A percentile compares a stretch with the other conserved stretches of the same genome.
Conservation (phyloP, 148 eudicot species). For the Camellia granthamiana region DNA sequence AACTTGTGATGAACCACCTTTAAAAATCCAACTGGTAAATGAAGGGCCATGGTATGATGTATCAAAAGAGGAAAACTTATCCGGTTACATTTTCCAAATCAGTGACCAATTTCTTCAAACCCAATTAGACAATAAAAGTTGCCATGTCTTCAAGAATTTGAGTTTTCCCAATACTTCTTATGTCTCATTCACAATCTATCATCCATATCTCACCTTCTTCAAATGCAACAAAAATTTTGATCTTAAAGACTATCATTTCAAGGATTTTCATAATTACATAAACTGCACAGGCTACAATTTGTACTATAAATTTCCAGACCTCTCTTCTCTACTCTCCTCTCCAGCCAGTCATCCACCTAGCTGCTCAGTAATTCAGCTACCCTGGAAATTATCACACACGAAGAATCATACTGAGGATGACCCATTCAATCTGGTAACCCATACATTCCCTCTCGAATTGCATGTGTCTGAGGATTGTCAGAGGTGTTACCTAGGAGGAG, state of each 20-base stretch:
- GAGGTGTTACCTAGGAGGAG: no score
- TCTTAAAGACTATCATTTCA: background rate
- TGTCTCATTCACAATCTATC: background rate
- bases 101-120: background rate
- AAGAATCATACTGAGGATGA: no score
- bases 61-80: background rate
- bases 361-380: background rate
- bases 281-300: background rate
- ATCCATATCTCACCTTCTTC: background rate
- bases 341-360: background rate
- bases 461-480: no score
- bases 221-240: background rate
- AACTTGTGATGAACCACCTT: background rate
- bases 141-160: background rate
- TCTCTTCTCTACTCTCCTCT: background rate
- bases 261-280: background rate
- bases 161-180: background rate
- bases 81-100: background rate
- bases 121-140: background rate
- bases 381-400: accelerated
- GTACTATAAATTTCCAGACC: background rate
- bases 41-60: background rate
- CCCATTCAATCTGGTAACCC: no score
- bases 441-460: no score
- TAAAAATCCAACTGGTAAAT: background rate